phyloP scores from a whole-genome alignment of 108 stramenopile species.

The Heterococcus sp. region DNA sequence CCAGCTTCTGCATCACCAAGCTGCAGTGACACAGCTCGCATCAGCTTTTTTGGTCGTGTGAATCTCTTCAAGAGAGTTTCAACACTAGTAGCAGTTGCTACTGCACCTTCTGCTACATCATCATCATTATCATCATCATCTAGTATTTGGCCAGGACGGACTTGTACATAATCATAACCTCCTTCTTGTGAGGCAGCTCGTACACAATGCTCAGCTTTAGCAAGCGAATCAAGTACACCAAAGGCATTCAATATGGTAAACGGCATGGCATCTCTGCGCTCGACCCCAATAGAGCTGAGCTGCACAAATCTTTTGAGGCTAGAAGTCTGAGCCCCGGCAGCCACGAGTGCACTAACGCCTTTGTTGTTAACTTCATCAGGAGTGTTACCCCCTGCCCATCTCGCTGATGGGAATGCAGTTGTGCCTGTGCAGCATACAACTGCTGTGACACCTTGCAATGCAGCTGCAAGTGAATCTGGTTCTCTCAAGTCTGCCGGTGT shows the following conservation, averaged over 20 bases:
- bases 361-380: constrained; percentile 66
- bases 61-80: not conserved
- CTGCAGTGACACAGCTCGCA: constrained; percentile 9
- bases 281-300: constrained; percentile 62
- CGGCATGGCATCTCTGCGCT: constrained; percentile 62
- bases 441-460: constrained; percentile 18
- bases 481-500: constrained; percentile 53
- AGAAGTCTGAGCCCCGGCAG: constrained; percentile 1
- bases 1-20: constrained; percentile 11
- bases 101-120: no score
- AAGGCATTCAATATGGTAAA: constrained; percentile 71
- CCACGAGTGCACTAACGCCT: constrained; percentile 37
- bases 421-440: constrained; percentile 54
- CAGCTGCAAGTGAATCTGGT: constrained; percentile 15
- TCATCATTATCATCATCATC: not conserved
- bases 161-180: constrained; percentile 8
- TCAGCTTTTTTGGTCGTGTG: not conserved
- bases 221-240: constrained; percentile 72
- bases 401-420: constrained; percentile 40
- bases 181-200: constrained; percentile 1
- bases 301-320: constrained; percentile 42
- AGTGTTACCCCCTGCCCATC: constrained; percentile 64
- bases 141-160: constrained; percentile 14
- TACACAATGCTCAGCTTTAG: constrained; percentile 62
- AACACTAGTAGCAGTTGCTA: not conserved